A percentile compares a stretch with the other conserved stretches of the same genome.
phyloP scores from a whole-genome alignment of 2,329 filamentous ascomycete genomes.

The Chaetomium globosum region DNA sequence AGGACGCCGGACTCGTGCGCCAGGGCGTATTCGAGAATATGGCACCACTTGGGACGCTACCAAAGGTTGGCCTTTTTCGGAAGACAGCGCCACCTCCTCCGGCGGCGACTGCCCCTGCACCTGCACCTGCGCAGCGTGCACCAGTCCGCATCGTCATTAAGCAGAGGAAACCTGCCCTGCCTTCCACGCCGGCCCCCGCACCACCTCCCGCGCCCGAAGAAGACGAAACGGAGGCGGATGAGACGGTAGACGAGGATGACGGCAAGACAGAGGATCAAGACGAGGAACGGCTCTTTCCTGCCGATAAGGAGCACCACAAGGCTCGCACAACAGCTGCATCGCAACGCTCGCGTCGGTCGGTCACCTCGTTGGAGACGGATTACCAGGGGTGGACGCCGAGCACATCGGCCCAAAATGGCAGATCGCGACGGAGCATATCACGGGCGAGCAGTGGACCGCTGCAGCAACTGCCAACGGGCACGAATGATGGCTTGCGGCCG shows the following conservation, averaged over 20 bases:
- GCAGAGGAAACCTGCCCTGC: constrained; percentile 31
- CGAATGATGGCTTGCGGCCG: constrained; percentile 31
- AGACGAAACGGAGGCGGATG: constrained; percentile 37
- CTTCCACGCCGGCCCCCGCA: constrained; percentile 11
- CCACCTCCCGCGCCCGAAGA: constrained; percentile 35
- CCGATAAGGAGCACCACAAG: constrained; percentile 12
- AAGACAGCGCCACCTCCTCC: constrained; percentile 42
- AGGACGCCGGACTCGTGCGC: constrained; percentile 73
- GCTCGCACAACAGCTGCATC: constrained; percentile 23
- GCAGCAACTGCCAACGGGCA: constrained; percentile 33
- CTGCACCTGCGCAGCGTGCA: constrained; percentile 28
- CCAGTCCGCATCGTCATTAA: constrained; percentile 51
- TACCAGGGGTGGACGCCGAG: constrained; percentile 31
- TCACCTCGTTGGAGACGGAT: constrained; percentile 28
- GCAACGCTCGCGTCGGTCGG: constrained; percentile 31
- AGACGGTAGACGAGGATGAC: constrained; percentile 37
- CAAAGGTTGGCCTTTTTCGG: constrained; percentile 64
- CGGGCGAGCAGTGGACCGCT: constrained; percentile 32
- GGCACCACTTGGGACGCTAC: constrained; percentile 76
- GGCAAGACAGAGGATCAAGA: constrained; percentile 31
- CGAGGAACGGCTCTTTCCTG: constrained; percentile 26
- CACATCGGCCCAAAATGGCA: constrained; percentile 26
- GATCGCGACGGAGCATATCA: constrained; percentile 34
- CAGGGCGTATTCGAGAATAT: constrained; percentile 81
- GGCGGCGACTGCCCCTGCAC: constrained; percentile 23